Evolutionary conservation across 148 eudicot species (phyloP).

Genomic region (Fagopyrum esculentum): DNA sequence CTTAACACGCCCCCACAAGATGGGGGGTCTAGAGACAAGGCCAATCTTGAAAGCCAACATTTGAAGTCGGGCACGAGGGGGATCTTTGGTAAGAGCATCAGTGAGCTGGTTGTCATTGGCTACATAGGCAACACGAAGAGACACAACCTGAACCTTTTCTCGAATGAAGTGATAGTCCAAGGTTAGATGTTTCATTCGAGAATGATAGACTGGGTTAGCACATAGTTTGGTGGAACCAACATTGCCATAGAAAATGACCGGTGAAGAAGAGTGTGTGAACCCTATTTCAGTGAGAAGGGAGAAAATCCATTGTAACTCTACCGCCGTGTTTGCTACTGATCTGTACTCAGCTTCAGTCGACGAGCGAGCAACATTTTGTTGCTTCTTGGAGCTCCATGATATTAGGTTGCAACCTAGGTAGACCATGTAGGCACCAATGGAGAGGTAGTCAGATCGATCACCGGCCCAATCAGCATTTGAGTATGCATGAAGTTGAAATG

Average conservation of each 20-base stretch:
- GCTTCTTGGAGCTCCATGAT: too few relatives aligned
- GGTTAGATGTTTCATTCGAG: neutral
- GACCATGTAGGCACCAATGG: neutral
- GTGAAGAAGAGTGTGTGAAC: too few relatives aligned
- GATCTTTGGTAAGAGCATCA: too few relatives aligned
- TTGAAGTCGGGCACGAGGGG: too few relatives aligned
- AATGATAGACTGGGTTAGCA: neutral
- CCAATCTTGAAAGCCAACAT: too few relatives aligned
- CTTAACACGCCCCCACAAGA: too few relatives aligned
- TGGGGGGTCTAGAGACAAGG: too few relatives aligned
- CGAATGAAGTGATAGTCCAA: neutral
- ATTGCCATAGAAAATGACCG: neutral
- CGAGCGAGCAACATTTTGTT: neutral
- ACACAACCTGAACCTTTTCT: neutral
- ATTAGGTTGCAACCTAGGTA: neutral
- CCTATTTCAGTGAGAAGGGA: neutral
- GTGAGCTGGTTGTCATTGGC: too few relatives aligned
- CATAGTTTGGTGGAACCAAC: neutral
- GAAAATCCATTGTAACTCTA: neutral
- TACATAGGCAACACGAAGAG: too few relatives aligned
- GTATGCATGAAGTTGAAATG: neutral
- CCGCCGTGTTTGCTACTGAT: neutral
- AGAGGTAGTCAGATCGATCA: neutral
- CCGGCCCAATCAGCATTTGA: neutral
- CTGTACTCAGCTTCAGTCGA: neutral